These are phyloP conservation scores for Piper longum DNA, from an alignment of 164 flowering plant species.

Conservation along the genomic window DNA sequence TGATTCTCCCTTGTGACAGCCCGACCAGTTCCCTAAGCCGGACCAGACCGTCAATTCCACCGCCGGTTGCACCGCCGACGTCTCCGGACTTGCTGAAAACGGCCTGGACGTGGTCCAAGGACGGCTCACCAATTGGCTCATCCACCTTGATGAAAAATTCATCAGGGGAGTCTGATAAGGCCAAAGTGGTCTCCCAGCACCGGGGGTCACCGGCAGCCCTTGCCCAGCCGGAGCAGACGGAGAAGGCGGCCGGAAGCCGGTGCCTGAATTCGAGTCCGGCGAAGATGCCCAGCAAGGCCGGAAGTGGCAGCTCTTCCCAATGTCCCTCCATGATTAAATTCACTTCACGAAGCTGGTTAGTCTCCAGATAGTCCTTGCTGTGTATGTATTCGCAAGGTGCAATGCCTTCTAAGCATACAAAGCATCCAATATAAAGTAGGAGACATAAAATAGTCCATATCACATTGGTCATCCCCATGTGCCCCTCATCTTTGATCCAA, in stretches of 20 bases:
- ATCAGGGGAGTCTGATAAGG: not conserved
- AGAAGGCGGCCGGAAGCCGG: not conserved
- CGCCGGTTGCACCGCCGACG: not conserved
- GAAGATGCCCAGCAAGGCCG: slow-evolving; percentile 5
- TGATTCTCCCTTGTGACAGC: not conserved
- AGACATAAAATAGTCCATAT: no score
- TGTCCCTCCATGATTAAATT: not conserved
- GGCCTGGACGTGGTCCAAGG: not conserved
- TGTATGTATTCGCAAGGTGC: no score
- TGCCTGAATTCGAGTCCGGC: not conserved
- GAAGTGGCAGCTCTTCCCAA: slow-evolving; percentile 4
- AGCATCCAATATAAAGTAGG: no score
- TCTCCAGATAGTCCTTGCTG: no score
- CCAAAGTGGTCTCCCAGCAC: slow-evolving; percentile 7
- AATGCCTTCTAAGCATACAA: no score
- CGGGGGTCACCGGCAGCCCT: slow-evolving; percentile 3
- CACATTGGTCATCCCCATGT: no score
- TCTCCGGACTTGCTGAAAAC: not conserved
- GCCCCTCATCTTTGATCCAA: no score
- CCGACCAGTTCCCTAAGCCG: slow-evolving; percentile 1
- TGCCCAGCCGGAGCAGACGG: slow-evolving; percentile 5
- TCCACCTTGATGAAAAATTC: slow-evolving; percentile 3
- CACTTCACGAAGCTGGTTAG: not conserved
- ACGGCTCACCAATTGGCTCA: not conserved
- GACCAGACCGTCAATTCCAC: not conserved